Evolutionary conservation across 2,329 filamentous ascomycete species (phyloP).

Genomic region (Colletotrichum filicis): DNA sequence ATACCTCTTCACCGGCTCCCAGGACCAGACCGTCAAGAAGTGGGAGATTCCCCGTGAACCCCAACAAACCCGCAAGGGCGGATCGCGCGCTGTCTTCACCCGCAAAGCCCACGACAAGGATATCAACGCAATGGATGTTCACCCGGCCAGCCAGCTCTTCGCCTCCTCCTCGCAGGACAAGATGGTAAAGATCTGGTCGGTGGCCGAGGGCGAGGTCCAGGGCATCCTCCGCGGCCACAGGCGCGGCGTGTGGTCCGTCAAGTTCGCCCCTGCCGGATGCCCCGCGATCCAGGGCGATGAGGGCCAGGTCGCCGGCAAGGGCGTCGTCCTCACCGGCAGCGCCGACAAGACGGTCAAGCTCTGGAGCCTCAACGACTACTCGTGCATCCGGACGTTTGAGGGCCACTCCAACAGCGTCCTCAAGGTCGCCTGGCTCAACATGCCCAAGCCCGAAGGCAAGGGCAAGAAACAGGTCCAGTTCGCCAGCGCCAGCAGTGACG

Average conservation of each 20-base stretch:
- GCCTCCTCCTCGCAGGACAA: slow-evolving; percentile 97
- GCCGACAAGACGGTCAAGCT: slow-evolving; percentile 97
- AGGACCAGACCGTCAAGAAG: slow-evolving; percentile 94
- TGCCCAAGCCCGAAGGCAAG: slow-evolving; percentile 59
- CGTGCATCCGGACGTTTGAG: slow-evolving; percentile 92
- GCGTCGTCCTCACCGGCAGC: slow-evolving; percentile 87
- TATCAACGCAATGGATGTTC: slow-evolving; percentile 93
- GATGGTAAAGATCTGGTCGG: slow-evolving; percentile 96
- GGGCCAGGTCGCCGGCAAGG: slow-evolving; percentile 79
- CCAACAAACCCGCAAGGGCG: slow-evolving; percentile 59
- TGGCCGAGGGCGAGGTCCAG: slow-evolving; percentile 87
- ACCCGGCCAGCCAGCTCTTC: slow-evolving; percentile 80
- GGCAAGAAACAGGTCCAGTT: slow-evolving; percentile 74
- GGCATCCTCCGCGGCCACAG: slow-evolving; percentile 93
- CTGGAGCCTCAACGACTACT: slow-evolving; percentile 94
- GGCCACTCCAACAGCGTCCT: slow-evolving; percentile 96
- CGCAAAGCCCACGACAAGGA: slow-evolving; percentile 98
- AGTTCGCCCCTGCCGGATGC: slow-evolving; percentile 84
- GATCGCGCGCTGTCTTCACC: slow-evolving; percentile 80
- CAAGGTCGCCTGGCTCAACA: slow-evolving; percentile 88
- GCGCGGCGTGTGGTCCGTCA: slow-evolving; percentile 94
- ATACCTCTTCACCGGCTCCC: slow-evolving; percentile 91
- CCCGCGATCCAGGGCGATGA: slow-evolving; percentile 79
- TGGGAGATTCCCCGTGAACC: slow-evolving; percentile 80
- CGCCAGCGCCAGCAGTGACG: slow-evolving; percentile 91